phyloP scores from a whole-genome alignment of 1,284 basidiomycete species.

The Cutaneotrichosporon mucoides region DNA sequence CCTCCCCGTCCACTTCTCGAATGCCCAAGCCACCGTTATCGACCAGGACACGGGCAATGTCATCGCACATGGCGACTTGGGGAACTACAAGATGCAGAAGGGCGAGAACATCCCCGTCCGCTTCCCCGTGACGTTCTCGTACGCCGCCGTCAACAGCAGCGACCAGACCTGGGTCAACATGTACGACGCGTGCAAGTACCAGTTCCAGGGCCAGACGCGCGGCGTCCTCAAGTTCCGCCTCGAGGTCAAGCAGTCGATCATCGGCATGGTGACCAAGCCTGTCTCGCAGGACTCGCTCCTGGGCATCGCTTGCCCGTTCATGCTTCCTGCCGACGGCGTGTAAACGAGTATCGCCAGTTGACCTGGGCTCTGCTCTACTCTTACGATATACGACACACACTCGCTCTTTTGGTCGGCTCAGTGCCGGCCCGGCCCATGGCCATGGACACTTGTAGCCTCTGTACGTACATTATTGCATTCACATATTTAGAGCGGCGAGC shows the following conservation, averaged over 20 bases:
- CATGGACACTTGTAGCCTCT: constrained; percentile 5
- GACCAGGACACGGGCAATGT: constrained; percentile 61
- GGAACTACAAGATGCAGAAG: constrained; percentile 59
- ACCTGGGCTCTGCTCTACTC: too few species aligned
- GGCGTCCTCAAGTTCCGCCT: constrained; percentile 67
- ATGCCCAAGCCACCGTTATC: constrained; percentile 56
- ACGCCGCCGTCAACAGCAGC: constrained; percentile 69
- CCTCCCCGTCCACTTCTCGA: constrained; percentile 66
- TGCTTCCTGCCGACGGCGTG: constrained; percentile 53
- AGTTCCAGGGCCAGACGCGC: constrained; percentile 57
- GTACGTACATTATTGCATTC: constrained; percentile 5
- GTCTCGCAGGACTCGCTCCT: constrained; percentile 58
- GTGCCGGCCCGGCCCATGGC: not conserved
- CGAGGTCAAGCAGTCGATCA: constrained; percentile 63
- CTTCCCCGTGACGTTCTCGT: constrained; percentile 74
- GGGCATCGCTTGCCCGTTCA: constrained; percentile 68
- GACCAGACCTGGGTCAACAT: constrained; percentile 77
- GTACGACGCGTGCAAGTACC: constrained; percentile 71
- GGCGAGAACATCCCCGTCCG: constrained; percentile 60
- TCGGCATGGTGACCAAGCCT: constrained; percentile 60
- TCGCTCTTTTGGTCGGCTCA: not conserved
- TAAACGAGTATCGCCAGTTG: not conserved
- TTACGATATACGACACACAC: not conserved
- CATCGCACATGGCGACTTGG: constrained; percentile 63
- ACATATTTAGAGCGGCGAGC: not conserved